Evolutionary conservation across 345 rosid genomes (phyloP).

Genomic region (Raphanus raphanistrum): DNA sequence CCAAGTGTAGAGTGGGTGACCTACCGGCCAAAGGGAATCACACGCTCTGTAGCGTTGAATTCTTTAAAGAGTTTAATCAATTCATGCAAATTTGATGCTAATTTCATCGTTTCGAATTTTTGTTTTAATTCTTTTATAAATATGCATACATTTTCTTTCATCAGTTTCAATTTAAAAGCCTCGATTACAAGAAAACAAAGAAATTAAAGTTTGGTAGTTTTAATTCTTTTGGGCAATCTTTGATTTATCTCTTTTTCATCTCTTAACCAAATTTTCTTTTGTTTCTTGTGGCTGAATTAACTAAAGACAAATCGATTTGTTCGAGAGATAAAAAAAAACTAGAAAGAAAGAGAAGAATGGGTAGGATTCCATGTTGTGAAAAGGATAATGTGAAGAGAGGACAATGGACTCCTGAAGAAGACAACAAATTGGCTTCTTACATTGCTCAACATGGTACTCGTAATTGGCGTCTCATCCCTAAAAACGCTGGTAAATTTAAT

Average conservation of each 20-base stretch:
- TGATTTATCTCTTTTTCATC: conserved; percentile 22
- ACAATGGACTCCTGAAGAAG: conserved; percentile 98
- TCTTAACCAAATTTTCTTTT: neutral
- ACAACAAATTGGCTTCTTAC: conserved; percentile 90
- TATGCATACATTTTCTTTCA: conserved; percentile 35
- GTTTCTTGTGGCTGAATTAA: conserved; percentile 17
- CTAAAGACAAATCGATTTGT: conserved; percentile 11
- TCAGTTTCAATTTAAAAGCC: conserved; percentile 32
- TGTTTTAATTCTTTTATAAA: conserved; percentile 2
- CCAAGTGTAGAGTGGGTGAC: conserved; percentile 89
- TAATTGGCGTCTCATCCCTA: conserved; percentile 95
- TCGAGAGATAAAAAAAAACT: neutral
- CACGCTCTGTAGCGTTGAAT: conserved; percentile 94
- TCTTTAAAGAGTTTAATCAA: conserved; percentile 59
- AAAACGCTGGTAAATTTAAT: conserved; percentile 64
- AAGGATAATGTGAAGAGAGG: conserved; percentile 92
- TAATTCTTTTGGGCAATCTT: conserved; percentile 34
- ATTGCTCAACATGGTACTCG: conserved; percentile 92
- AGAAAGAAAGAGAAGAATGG: conserved; percentile 49
- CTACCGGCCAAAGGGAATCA: conserved; percentile 74
- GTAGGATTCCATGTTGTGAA: conserved; percentile 93
- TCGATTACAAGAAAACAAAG: conserved; percentile 28
- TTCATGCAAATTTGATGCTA: conserved; percentile 78
- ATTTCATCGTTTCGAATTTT: neutral
- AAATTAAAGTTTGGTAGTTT: conserved; percentile 37